phyloP scores from a whole-genome alignment of 164 flowering plant species.

The Cinnamomum micranthum region DNA sequence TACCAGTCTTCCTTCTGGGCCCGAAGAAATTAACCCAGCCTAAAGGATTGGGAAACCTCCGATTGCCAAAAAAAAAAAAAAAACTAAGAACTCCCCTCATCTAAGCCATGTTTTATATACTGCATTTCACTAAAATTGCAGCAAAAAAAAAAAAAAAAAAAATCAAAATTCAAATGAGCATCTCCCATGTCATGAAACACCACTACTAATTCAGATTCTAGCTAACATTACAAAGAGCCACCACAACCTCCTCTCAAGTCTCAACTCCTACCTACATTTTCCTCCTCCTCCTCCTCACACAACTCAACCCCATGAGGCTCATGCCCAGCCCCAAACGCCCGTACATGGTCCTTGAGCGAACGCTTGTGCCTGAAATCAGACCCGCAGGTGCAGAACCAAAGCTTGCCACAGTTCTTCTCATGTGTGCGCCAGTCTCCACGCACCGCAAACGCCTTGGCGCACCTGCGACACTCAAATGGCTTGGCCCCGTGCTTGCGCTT shows the following conservation, averaged over 20 bases:
- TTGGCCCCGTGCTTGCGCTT: constrained; percentile 66
- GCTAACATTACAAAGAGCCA: background rate
- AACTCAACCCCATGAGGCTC: constrained; percentile 31
- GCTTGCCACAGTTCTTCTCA: constrained; percentile 73
- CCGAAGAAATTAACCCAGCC: too few species aligned
- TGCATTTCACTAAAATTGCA: too few species aligned
- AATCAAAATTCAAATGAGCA: too few species aligned
- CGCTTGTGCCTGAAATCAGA: constrained; percentile 77
- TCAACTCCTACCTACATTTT: background rate
- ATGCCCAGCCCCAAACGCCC: constrained; percentile 64
- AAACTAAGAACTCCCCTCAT: too few species aligned
- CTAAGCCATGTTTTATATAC: too few species aligned
- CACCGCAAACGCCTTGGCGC: constrained; percentile 61
- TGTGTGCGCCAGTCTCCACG: constrained; percentile 77
- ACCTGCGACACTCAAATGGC: constrained; percentile 54
- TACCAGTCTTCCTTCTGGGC: too few species aligned
- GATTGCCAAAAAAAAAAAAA: too few species aligned
- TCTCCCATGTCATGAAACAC: too few species aligned
- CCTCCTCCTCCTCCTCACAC: constrained; percentile 23
- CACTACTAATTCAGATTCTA: too few species aligned
- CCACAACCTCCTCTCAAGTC: background rate
- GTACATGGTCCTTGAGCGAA: constrained; percentile 63
- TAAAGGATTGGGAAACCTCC: too few species aligned
- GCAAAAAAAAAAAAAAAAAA: too few species aligned
- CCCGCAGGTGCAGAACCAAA: constrained; percentile 71